Conservation (phyloP, 768 basidiomycete genomes). For the Trametes elegans region DNA sequence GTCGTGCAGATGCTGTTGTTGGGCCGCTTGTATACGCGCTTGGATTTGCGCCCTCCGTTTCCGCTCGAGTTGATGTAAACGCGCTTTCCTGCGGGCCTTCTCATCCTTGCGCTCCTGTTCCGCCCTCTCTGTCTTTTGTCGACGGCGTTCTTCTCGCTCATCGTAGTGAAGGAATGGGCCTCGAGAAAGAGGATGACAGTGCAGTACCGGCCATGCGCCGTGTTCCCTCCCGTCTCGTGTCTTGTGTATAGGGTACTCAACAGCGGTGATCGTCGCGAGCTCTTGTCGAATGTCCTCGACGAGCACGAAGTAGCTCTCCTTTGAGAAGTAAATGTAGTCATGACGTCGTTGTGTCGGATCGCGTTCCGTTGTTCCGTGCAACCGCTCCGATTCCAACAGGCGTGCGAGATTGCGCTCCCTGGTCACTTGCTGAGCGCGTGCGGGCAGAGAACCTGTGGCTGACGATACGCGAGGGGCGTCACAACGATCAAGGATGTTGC, state of each 20-base stretch:
- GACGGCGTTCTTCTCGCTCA: conserved; percentile 65
- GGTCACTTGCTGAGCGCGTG: conserved; percentile 29
- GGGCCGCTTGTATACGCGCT: conserved; percentile 25
- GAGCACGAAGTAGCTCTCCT: conserved; percentile 74
- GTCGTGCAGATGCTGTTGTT: conserved; percentile 44
- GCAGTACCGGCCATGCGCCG: conserved; percentile 79
- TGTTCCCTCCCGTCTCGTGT: conserved; percentile 50
- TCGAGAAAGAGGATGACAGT: conserved; percentile 71
- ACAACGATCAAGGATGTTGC: conserved; percentile 71
- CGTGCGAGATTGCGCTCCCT: conserved; percentile 51
- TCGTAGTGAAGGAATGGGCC: conserved; percentile 78
- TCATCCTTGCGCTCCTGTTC: conserved; percentile 40
- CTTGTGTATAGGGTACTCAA: conserved; percentile 70
- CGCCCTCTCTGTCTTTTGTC: conserved; percentile 47
- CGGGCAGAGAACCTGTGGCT: conserved; percentile 28
- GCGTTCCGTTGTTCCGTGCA: conserved; percentile 85
- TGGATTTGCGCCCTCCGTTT: conserved; percentile 19
- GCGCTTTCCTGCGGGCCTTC: conserved; percentile 40
- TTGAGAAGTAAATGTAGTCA: conserved; percentile 85
- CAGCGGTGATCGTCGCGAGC: conserved; percentile 78
- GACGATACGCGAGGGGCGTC: conserved; percentile 35
- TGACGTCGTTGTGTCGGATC: conserved; percentile 87
- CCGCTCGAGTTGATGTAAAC: conserved; percentile 35
- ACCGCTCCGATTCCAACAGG: conserved; percentile 75
- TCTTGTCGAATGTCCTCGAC: conserved; percentile 89